phyloP scores from a whole-genome alignment of 768 basidiomycete species.

The Rhizopogon vulgaris region DNA sequence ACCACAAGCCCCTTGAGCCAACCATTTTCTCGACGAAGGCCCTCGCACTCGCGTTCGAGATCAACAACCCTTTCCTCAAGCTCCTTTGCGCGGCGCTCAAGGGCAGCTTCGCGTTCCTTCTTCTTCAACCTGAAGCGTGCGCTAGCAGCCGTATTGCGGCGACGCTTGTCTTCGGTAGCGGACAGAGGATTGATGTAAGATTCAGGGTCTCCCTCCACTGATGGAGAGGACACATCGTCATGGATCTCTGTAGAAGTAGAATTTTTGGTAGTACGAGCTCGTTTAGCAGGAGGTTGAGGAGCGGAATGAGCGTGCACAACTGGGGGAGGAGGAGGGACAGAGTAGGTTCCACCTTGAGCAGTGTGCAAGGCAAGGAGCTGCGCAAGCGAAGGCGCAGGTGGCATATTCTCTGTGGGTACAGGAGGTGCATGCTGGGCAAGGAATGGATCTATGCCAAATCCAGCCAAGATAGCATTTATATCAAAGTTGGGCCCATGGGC shows the following conservation, averaged over 20 bases:
- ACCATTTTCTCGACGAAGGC: conserved; percentile 80
- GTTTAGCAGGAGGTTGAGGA: conserved; percentile 40
- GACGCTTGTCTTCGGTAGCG: conserved; percentile 83
- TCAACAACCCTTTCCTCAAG: conserved; percentile 72
- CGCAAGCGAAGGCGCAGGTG: conserved; percentile 50
- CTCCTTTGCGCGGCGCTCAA: conserved; percentile 82
- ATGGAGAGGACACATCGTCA: conserved; percentile 19
- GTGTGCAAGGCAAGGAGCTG: conserved; percentile 64
- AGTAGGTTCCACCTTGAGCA: conserved; percentile 22
- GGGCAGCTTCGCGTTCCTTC: conserved; percentile 88
- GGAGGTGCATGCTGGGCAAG: conserved; percentile 23
- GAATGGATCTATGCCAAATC: conserved; percentile 40
- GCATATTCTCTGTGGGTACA: conserved; percentile 18
- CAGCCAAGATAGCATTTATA: conserved; percentile 29
- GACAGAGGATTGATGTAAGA: conserved; percentile 27
- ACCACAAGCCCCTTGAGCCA: conserved; percentile 91
- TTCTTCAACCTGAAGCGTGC: conserved; percentile 94
- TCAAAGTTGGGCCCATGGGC: conserved; percentile 37
- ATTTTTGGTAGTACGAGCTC: conserved; percentile 48
- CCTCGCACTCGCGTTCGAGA: conserved; percentile 89
- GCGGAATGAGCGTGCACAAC: conserved; percentile 11
- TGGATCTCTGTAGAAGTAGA: conserved; percentile 28
- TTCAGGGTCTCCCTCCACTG: conserved; percentile 22
- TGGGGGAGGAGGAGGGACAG: conserved; percentile 13
- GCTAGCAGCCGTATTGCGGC: conserved; percentile 88